These are phyloP conservation scores for Punica granatum DNA, from an alignment of 345 rosid genomes.

Conservation along the genomic window DNA sequence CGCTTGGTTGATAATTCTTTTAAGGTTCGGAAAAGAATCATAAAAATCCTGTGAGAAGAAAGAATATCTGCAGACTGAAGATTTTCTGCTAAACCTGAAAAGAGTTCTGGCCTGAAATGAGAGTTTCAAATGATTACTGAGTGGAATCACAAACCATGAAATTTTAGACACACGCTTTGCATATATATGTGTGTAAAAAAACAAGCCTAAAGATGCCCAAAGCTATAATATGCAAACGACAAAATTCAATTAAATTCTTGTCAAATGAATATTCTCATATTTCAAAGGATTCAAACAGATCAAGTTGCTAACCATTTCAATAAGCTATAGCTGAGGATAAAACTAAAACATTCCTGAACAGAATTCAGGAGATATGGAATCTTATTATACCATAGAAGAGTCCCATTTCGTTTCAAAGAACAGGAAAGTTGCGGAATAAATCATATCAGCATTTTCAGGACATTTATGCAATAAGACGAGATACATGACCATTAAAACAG, in stretches of 20 bases:
- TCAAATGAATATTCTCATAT: too few species aligned
- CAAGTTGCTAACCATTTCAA: background rate
- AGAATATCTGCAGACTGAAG: constrained; percentile 80
- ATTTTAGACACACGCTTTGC: background rate
- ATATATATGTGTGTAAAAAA: background rate
- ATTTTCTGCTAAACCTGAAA: constrained; percentile 69
- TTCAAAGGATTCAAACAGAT: too few species aligned
- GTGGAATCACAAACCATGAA: constrained; percentile 13
- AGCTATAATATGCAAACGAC: background rate
- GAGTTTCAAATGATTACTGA: constrained; percentile 15
- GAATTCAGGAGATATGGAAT: background rate
- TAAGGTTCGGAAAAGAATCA: constrained; percentile 82
- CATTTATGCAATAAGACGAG: background rate
- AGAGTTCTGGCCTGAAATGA: constrained; percentile 72
- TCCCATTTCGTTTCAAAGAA: background rate
- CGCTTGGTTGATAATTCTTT: constrained; percentile 94
- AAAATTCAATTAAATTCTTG: too few species aligned
- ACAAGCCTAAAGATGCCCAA: background rate
- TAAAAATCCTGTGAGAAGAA: constrained; percentile 79
- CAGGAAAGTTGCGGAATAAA: background rate
- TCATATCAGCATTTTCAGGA: background rate
- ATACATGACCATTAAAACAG: background rate
- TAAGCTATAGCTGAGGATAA: too few species aligned
- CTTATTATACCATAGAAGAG: background rate
- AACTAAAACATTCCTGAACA: background rate